A percentile compares a stretch with the other conserved stretches of the same genome.
phyloP scores from a whole-genome alignment of 345 rosid species.

The Melaleuca alternifolia region DNA sequence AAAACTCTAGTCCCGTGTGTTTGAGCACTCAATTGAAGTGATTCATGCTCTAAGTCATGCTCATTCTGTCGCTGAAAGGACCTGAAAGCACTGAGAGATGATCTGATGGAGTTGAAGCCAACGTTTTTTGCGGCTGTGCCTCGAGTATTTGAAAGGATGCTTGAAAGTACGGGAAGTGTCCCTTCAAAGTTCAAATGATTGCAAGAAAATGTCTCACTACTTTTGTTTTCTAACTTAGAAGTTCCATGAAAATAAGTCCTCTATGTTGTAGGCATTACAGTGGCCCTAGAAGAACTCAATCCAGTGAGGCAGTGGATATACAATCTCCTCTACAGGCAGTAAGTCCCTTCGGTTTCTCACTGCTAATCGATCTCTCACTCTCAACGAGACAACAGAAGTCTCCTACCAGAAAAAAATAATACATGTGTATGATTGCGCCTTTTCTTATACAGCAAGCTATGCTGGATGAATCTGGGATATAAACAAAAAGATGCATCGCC shows the following conservation, averaged over 20 bases:
- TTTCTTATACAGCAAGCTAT: constrained; percentile 59
- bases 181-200: not conserved
- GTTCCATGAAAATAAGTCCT: not conserved
- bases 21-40: not conserved
- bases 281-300: constrained; percentile 64
- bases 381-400: not conserved
- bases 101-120: constrained; percentile 76
- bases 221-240: not conserved
- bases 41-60: not conserved
- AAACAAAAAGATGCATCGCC: constrained; percentile 74
- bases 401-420: not conserved
- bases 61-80: constrained; percentile 30
- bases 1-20: not conserved
- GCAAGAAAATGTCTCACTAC: not conserved
- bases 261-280: constrained; percentile 31
- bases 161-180: constrained; percentile 42
- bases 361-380: not conserved
- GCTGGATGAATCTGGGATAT: constrained; percentile 79
- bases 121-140: constrained; percentile 94
- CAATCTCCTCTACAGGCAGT: constrained; percentile 65
- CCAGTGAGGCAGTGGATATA: constrained; percentile 59
- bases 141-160: constrained; percentile 79
- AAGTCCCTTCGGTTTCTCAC: constrained; percentile 5
- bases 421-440: not conserved
- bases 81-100: constrained; percentile 76